A percentile compares a stretch with the other conserved stretches of the same genome.
phyloP scores from a whole-genome alignment of 768 basidiomycete genomes.

The Tylopilus rubrobrunneus region DNA sequence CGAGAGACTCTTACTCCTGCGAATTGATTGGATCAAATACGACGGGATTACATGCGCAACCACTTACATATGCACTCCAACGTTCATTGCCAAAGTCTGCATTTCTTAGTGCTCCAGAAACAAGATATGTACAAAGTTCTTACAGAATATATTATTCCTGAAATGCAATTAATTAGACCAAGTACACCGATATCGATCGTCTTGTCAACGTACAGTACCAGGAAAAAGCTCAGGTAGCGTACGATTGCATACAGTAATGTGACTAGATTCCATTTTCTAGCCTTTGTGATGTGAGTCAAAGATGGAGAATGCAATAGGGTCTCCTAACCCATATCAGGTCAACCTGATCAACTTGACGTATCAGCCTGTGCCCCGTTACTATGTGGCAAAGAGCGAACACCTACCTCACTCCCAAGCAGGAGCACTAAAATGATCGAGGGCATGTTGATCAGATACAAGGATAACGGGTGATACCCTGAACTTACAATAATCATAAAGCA shows the following conservation, averaged over 20 bases:
- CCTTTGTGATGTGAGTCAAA: slow-evolving; percentile 5
- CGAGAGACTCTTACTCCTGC: slow-evolving; percentile 10
- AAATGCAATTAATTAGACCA: not conserved
- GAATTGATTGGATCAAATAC: not conserved
- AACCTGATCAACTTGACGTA: slow-evolving; percentile 5
- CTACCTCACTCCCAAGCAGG: slow-evolving; percentile 9
- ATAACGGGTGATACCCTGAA: not conserved
- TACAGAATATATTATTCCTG: slow-evolving; percentile 11
- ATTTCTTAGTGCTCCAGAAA: not conserved
- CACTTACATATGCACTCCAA: slow-evolving; percentile 13
- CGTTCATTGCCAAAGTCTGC: slow-evolving; percentile 1
- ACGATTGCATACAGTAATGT: slow-evolving; percentile 17
- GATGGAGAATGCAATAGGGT: not conserved
- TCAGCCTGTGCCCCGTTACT: not conserved
- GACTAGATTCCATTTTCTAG: slow-evolving; percentile 14
- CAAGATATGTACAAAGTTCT: not conserved
- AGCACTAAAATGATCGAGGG: slow-evolving; percentile 7
- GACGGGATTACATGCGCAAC: not conserved
- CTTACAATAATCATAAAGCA: slow-evolving; percentile 17
- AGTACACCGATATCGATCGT: not conserved
- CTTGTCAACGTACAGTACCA: slow-evolving; percentile 7
- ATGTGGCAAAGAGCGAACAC: not conserved
- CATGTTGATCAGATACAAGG: not conserved
- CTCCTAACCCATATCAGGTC: slow-evolving; percentile 18
- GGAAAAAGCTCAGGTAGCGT: slow-evolving; percentile 16